phyloP scores from a whole-genome alignment of 2,329 filamentous ascomycete species.

The Diplodia intermedia region DNA sequence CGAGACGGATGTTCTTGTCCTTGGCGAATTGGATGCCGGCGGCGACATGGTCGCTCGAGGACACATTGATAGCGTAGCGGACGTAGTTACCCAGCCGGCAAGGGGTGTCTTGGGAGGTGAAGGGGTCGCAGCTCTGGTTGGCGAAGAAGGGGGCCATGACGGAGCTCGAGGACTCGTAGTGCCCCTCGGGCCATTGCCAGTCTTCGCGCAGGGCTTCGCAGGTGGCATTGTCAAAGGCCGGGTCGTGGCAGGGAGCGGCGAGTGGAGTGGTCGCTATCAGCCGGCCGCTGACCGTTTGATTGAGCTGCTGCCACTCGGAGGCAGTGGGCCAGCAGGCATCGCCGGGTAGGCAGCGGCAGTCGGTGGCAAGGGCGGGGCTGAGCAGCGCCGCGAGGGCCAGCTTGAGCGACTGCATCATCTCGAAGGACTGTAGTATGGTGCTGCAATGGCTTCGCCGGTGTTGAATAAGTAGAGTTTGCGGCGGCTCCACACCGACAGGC shows the following conservation, averaged over 20 bases:
- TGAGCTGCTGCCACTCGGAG: constrained; percentile 56
- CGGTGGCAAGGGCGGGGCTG: neutral
- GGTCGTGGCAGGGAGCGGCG: constrained; percentile 55
- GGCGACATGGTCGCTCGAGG: constrained; percentile 32
- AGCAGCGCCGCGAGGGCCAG: neutral
- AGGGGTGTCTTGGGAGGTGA: neutral
- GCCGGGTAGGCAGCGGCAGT: constrained; percentile 59
- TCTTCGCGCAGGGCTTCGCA: constrained; percentile 37
- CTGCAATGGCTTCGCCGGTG: neutral
- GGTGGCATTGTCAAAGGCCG: constrained; percentile 42
- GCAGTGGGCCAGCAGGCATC: constrained; percentile 57
- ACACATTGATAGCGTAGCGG: constrained; percentile 17
- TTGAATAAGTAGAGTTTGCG: neutral
- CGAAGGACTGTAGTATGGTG: neutral
- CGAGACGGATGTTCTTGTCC: constrained; percentile 44
- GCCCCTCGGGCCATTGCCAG: constrained; percentile 39
- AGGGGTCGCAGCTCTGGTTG: constrained; percentile 34
- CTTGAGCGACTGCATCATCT: neutral
- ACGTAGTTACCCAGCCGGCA: constrained; percentile 14
- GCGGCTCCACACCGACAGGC: neutral
- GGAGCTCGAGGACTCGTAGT: constrained; percentile 30
- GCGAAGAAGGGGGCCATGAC: constrained; percentile 24
- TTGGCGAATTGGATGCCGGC: constrained; percentile 40
- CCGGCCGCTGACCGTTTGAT: constrained; percentile 53
- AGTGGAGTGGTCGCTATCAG: constrained; percentile 55